These are phyloP conservation scores for Cyclotella atomus DNA, from an alignment of 108 stramenopile genomes.

Conservation along the genomic window DNA sequence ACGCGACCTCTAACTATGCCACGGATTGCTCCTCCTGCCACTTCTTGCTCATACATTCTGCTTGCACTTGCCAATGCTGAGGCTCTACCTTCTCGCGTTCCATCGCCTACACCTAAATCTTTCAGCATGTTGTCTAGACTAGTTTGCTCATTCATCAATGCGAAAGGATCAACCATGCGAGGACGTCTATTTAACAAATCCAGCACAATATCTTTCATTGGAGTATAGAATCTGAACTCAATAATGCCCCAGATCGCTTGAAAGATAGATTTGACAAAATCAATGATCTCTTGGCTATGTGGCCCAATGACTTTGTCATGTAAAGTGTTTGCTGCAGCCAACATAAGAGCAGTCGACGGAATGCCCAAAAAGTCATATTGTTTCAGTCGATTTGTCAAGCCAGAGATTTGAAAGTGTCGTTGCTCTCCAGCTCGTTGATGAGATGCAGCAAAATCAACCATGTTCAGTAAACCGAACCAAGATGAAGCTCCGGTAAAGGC, in stretches of 20 bases:
- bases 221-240: constrained; percentile 70
- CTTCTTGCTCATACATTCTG: constrained; percentile 68
- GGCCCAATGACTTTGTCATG: constrained; percentile 58
- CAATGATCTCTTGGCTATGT: constrained; percentile 58
- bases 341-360: constrained; percentile 60
- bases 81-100: constrained; percentile 58
- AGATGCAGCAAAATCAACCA: constrained; percentile 47
- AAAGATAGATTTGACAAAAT: constrained; percentile 39
- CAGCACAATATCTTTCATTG: constrained; percentile 66
- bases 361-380: constrained; percentile 72
- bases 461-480: constrained; percentile 33
- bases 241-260: constrained; percentile 59
- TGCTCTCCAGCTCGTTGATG: constrained; percentile 42
- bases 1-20: constrained; percentile 65
- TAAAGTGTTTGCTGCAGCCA: constrained; percentile 52
- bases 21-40: constrained; percentile 60
- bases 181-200: constrained; percentile 63
- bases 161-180: constrained; percentile 66
- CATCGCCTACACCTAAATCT: constrained; percentile 81
- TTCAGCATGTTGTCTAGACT: constrained; percentile 80
- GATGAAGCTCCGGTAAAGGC: constrained; percentile 22
- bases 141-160: constrained; percentile 62
- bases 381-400: constrained; percentile 19
- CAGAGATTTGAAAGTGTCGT: constrained; percentile 33
- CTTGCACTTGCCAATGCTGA: constrained; percentile 63